Evolutionary conservation across 2,329 filamentous ascomycete species (phyloP).

Genomic region (Cercospora sp.): DNA sequence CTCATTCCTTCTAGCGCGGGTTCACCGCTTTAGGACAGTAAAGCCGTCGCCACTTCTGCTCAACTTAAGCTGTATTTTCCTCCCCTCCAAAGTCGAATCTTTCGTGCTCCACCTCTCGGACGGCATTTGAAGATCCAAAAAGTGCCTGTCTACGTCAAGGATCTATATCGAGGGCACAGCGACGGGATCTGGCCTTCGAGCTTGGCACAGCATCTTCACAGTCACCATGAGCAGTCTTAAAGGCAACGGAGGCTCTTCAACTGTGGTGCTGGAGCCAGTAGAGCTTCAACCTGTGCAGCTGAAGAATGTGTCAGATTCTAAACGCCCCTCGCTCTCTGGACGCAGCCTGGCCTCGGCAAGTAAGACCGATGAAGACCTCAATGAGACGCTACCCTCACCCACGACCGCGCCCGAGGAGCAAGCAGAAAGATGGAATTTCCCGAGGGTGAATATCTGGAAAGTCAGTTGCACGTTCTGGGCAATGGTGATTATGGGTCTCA

Average conservation of each 20-base stretch:
- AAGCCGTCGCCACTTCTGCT: conserved; percentile 9
- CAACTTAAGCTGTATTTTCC: not conserved
- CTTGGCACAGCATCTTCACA: not conserved
- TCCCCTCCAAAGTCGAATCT: not conserved
- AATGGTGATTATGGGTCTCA: conserved; percentile 67
- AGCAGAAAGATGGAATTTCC: conserved; percentile 64
- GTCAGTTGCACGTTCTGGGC: conserved; percentile 61
- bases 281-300: conserved; percentile 30
- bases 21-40: conserved; percentile 12
- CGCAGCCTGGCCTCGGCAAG: conserved; percentile 26
- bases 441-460: conserved; percentile 59
- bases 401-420: conserved; percentile 44
- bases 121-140: not conserved
- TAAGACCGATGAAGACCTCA: conserved; percentile 27
- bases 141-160: not conserved
- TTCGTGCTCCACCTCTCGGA: not conserved
- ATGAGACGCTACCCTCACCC: conserved; percentile 49
- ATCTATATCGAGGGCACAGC: not conserved
- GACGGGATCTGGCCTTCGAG: not conserved
- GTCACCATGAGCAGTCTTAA: conserved; percentile 20
- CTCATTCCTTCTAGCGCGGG: conserved; percentile 1
- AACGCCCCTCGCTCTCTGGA: conserved; percentile 27
- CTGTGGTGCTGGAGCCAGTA: conserved; percentile 30
- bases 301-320: conserved; percentile 24
- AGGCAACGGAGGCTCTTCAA: conserved; percentile 32